These are phyloP conservation scores for Cicer arietinum DNA, from an alignment of 306 rosid genomes.

Conservation along the genomic window DNA sequence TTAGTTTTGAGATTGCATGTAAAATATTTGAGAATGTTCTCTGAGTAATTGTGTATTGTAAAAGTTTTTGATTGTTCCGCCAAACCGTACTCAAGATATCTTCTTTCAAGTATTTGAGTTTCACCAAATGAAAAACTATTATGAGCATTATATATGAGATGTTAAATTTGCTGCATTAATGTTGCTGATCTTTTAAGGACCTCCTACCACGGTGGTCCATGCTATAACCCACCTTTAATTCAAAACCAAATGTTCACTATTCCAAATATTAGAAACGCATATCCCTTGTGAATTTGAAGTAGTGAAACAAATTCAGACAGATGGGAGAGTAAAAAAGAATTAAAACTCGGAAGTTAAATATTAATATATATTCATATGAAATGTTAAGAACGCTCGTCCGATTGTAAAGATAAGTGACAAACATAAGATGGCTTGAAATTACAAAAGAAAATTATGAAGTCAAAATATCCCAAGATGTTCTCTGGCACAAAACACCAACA, in stretches of 20 bases:
- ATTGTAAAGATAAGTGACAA: neutral
- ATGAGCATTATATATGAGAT: too few relatives aligned
- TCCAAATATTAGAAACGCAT: neutral
- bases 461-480: neutral
- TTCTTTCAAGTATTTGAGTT: too few relatives aligned
- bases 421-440: neutral
- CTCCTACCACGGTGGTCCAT: too few relatives aligned
- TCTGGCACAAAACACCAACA: neutral
- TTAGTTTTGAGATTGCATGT: too few relatives aligned
- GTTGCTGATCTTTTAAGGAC: too few relatives aligned
- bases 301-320: neutral
- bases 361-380: neutral
- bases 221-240: too few relatives aligned
- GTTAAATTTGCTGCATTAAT: too few relatives aligned
- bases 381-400: neutral
- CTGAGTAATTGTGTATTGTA: too few relatives aligned
- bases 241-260: neutral
- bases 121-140: too few relatives aligned
- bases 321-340: neutral
- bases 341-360: neutral
- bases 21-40: too few relatives aligned
- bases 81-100: too few relatives aligned
- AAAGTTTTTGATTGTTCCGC: too few relatives aligned
- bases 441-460: neutral
- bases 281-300: neutral